Evolutionary conservation across 768 basidiomycete genomes (phyloP).

Genomic region (Tylopilus cervinicoccineus): DNA sequence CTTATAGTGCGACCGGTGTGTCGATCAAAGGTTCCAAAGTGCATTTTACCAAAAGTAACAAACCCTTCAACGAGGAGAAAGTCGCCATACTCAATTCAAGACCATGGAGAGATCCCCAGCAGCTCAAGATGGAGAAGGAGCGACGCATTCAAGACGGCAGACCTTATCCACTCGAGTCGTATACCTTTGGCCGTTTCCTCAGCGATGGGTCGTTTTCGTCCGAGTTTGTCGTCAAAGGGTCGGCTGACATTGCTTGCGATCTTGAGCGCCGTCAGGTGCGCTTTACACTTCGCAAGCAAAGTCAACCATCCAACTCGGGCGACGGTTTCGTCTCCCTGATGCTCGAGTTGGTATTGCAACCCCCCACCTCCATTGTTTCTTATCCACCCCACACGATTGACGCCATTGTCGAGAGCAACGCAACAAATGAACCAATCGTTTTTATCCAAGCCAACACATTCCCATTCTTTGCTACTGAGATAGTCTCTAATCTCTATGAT

Average conservation of each 20-base stretch:
- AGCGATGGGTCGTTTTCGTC: conserved; percentile 32
- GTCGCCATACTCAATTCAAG: conserved; percentile 22
- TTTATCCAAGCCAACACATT: conserved; percentile 34
- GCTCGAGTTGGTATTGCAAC: neutral
- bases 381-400: conserved; percentile 23
- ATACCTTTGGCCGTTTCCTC: conserved; percentile 35
- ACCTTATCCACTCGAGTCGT: conserved; percentile 23
- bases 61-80: conserved; percentile 19
- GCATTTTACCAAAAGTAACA: conserved; percentile 19
- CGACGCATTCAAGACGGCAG: conserved; percentile 18
- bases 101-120: conserved; percentile 31
- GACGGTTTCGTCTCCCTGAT: neutral
- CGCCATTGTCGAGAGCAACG: conserved; percentile 15
- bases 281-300: conserved; percentile 29
- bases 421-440: conserved; percentile 13
- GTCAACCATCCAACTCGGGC: conserved; percentile 8
- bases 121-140: conserved; percentile 23
- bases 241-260: conserved; percentile 35
- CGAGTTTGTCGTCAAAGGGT: conserved; percentile 26
- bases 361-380: conserved; percentile 5
- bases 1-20: conserved; percentile 26
- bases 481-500: fast-evolving
- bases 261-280: conserved; percentile 29
- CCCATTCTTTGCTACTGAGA: conserved; percentile 24
- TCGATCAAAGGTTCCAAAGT: conserved; percentile 23